Evolutionary conservation across 306 rosid species (phyloP), one percentile per base, ranked within the genome.

Genomic region (Fagus sylvatica): DNA sequence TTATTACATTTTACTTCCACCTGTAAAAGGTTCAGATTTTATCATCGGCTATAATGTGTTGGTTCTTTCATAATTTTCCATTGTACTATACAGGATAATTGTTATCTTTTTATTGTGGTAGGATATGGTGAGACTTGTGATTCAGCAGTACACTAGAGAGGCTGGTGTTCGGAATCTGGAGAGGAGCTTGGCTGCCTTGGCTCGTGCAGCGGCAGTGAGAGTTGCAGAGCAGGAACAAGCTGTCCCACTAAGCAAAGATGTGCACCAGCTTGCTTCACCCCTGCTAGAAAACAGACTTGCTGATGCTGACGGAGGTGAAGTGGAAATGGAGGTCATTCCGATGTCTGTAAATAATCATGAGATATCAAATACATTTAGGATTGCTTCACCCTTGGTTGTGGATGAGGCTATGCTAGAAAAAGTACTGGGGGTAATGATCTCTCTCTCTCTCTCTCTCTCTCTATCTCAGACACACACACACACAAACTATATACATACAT

Each of bases 251-350:
- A 86, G 78, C 89, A 91, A 89, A 84, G 97, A 88, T 51, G 84
- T 95, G 78, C 91, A 88, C 78, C 90, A 86, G 62, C 88, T 91
- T 76, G 68, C 89, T 69, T 82, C 98, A 53, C 96, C 97, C 22
- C 88, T 95, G 74, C 69, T 95, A 69, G 98, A 95, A 82, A 95
- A 87, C 80, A 89, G 97, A 87, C 93, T 95, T 75, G 88, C 92
- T 69, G 93, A 88, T 78, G 87, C 92, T 69, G 93, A 88, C 70
- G 86, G 91, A 42, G 94, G 89, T 86, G 98, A 93, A 82, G 96
- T 92, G 83, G 98, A 95, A 81, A 92, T 95, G 98, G 98, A 95
- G 85, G 97, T 91, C 85, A 92, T 95, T 75, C 97, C 98, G 3
- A 89, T 95, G 85, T 91, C 88, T 61, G 96, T 80, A 46, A 90